These are phyloP conservation scores for Pecoramyces ruminantium DNA, from an alignment of 192 early-diverging fungal genomes.

Conservation along the genomic window DNA sequence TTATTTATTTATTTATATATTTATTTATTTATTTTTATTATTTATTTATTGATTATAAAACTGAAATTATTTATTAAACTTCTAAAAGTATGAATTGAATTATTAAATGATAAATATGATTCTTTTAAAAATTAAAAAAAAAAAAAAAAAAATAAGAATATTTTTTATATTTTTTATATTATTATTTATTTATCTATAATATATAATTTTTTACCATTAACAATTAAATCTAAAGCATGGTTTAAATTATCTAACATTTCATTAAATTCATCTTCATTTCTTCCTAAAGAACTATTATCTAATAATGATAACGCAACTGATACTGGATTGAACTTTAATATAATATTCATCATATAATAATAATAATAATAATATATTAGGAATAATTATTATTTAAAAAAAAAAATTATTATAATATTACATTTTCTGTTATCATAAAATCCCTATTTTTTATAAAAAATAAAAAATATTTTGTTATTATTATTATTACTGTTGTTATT, in stretches of 20 bases:
- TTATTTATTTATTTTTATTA: no score
- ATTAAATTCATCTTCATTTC: slow-evolving; percentile 24
- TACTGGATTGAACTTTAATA: slow-evolving; percentile 31
- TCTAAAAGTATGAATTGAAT: slow-evolving; percentile 34
- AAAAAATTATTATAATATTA: slow-evolving; percentile 4
- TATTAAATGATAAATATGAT: slow-evolving; percentile 40
- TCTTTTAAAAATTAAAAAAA: slow-evolving; percentile 13
- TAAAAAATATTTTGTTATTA: no score
- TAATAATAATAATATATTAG: not conserved
- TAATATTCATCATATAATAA: no score
- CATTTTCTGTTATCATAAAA: slow-evolving; percentile 29
- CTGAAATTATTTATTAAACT: slow-evolving; percentile 1
- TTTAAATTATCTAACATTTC: slow-evolving; percentile 20
- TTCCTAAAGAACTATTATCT: slow-evolving; percentile 26
- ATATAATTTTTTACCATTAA: slow-evolving; percentile 21
- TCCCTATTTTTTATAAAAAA: slow-evolving; percentile 6
- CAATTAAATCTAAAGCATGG: slow-evolving; percentile 33
- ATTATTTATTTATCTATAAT: not conserved
- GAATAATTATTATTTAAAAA: not conserved
- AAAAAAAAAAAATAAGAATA: no score
- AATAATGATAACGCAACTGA: slow-evolving; percentile 30
- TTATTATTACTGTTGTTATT: no score
- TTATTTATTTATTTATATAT: no score
- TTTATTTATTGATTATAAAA: no score
- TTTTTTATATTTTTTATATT: no score